phyloP scores from a whole-genome alignment of 2,329 filamentous ascomycete genomes.

The Exophiala sp. region DNA sequence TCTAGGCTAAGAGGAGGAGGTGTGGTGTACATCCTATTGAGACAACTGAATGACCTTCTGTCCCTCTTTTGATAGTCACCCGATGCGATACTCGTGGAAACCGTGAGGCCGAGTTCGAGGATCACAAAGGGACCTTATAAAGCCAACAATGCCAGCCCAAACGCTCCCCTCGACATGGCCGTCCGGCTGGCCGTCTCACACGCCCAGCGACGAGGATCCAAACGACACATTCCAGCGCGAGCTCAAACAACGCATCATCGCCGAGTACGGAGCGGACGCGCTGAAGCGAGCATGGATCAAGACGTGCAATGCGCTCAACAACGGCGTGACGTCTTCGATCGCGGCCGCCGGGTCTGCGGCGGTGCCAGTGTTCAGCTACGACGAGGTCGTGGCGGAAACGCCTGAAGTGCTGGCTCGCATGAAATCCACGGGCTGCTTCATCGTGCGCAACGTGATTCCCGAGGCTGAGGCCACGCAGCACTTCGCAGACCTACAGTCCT shows the following conservation, averaged over 20 bases:
- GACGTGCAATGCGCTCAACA: slow-evolving; percentile 36
- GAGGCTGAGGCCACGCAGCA: not conserved
- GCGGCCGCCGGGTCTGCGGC: slow-evolving; percentile 31
- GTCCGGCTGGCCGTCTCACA: slow-evolving; percentile 29
- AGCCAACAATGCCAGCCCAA: no score
- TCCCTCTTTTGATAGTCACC: no score
- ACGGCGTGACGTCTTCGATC: slow-evolving; percentile 36
- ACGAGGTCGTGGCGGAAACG: slow-evolving; percentile 29
- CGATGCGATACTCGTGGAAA: no score
- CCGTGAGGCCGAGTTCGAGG: no score
- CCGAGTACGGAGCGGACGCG: slow-evolving; percentile 35
- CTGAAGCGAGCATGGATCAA: slow-evolving; percentile 38
- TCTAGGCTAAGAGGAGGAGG: no score
- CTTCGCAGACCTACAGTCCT: not conserved
- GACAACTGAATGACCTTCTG: no score
- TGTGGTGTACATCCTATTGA: no score
- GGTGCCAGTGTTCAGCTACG: slow-evolving; percentile 34
- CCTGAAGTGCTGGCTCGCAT: slow-evolving; percentile 14
- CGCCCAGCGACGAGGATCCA: slow-evolving; percentile 13
- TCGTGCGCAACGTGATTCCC: slow-evolving; percentile 21
- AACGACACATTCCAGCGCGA: slow-evolving; percentile 16
- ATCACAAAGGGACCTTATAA: no score
- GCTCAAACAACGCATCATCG: slow-evolving; percentile 35
- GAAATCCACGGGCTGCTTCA: slow-evolving; percentile 14
- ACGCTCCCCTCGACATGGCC: slow-evolving; percentile 30